Conservation (phyloP, 345 rosid genomes). For the Rhodomyrtus tomentosa region DNA sequence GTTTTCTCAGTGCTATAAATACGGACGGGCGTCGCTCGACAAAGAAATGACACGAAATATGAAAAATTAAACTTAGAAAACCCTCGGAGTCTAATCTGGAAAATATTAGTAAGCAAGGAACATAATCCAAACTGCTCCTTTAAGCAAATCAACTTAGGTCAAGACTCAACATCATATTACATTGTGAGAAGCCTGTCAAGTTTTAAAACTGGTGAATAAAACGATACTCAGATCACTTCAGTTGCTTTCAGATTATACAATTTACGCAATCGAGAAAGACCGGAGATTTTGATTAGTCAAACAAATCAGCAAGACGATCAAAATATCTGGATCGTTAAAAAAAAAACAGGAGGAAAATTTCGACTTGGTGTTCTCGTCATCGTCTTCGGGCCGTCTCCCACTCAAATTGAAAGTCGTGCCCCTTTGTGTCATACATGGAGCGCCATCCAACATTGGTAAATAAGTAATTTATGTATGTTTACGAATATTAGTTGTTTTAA, state of each 20-base stretch:
- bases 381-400: accelerated
- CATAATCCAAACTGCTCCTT: not conserved
- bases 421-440: not conserved
- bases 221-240: not conserved
- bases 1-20: not conserved
- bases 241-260: not conserved
- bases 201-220: not conserved
- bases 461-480: not conserved
- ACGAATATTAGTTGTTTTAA: not conserved
- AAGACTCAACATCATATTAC: not conserved
- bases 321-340: not conserved
- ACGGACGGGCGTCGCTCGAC: not conserved
- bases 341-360: accelerated
- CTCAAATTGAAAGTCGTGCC: not conserved
- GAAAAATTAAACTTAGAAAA: not conserved
- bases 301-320: not conserved
- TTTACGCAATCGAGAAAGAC: not conserved
- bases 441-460: accelerated
- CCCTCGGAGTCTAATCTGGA: not conserved
- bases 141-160: accelerated
- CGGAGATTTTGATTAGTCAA: not conserved
- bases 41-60: not conserved
- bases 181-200: not conserved
- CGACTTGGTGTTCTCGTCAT: not conserved
- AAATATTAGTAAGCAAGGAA: not conserved